These are phyloP conservation scores for Somion occarium DNA, from an alignment of 1,284 basidiomycete genomes.

Conservation along the genomic window DNA sequence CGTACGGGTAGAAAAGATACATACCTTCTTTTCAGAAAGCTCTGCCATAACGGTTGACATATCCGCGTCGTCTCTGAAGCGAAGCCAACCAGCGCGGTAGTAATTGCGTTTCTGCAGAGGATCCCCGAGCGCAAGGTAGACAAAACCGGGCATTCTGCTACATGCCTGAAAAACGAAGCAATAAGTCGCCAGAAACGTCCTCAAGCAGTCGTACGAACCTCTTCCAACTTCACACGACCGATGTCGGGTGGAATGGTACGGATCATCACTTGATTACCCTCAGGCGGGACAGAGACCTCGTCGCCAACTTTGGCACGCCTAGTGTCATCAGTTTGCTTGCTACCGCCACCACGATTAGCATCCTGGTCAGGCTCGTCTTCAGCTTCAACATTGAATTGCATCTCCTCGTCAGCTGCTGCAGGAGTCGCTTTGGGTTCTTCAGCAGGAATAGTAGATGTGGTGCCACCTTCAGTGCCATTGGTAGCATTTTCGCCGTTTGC, in stretches of 20 bases:
- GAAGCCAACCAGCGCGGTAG: constrained; percentile 89
- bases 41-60: constrained; percentile 69
- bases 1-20: constrained; percentile 12
- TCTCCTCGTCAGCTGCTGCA: constrained; percentile 24
- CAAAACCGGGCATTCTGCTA: constrained; percentile 60
- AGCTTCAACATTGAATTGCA: constrained; percentile 59
- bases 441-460: constrained; percentile 15
- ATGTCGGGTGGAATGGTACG: constrained; percentile 91
- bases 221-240: constrained; percentile 81
- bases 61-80: constrained; percentile 79
- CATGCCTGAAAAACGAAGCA: constrained; percentile 44
- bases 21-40: constrained; percentile 80
- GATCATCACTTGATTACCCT: constrained; percentile 89
- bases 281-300: constrained; percentile 71
- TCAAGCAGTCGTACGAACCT: constrained; percentile 45
- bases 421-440: constrained; percentile 38
- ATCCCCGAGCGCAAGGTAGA: constrained; percentile 86
- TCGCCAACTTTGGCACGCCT: constrained; percentile 56
- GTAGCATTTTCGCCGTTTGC: constrained; percentile 27
- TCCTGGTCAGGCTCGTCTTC: constrained; percentile 71
- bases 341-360: constrained; percentile 46
- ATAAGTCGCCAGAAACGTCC: constrained; percentile 8
- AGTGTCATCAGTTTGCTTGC: constrained; percentile 43
- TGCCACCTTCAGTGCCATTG: constrained; percentile 22
- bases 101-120: constrained; percentile 87